Base-by-base conservation (phyloP, 2,329 filamentous ascomycete species). In the Xylariaceae sp. region DNA sequence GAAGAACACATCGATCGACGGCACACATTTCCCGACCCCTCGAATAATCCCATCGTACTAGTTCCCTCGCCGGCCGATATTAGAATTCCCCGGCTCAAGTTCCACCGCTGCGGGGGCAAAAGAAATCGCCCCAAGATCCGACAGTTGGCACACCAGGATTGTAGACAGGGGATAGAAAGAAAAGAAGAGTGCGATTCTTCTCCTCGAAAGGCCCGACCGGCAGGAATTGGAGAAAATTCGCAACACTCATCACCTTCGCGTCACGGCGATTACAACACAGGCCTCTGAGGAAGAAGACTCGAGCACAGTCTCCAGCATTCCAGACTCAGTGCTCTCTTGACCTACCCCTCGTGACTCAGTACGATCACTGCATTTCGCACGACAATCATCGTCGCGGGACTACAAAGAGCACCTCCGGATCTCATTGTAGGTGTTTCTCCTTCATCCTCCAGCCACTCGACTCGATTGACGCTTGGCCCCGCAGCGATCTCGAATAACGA, bases 41-140 rank as follows among this genome's bases (percentile, higher is more conserved):
- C 56, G 59, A 58, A 56, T 56, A 54, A 30, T 30, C 30, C 39
- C 18, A 34, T 37, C 39, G 11, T n/a, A 35, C 5, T 51, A 51
- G 49, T 35, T 51, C 48, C 30, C 48, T 50, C 50, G 51, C 57
- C 55, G 55, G 62, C 59, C 49, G 53, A 57, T 50, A 57, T 13
- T 30, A 30, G 49, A 44, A 45, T 51, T 52, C 55, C 10, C 59
- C 59, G 50, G 45, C 52, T 64, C 51, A 51, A 62, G 60, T 64
- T 64, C 39, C 62, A 64, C 57, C 18, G 55, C 57, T 64, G 59
- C 60, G 60, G 60, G 57, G 60, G 51, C 56, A 62, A 62, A 62
- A 61, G 62, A 59, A 61, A 61, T 17, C 30, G 52, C 34, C 50
- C 23, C 1, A 50, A 44, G 53, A 17, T 13, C 56, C 18, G 53